Percentiles rank a stretch among this genome's conserved stretches.
Conservation (phyloP, 164 flowering plant genomes). For the Euptelea pleiosperma region DNA sequence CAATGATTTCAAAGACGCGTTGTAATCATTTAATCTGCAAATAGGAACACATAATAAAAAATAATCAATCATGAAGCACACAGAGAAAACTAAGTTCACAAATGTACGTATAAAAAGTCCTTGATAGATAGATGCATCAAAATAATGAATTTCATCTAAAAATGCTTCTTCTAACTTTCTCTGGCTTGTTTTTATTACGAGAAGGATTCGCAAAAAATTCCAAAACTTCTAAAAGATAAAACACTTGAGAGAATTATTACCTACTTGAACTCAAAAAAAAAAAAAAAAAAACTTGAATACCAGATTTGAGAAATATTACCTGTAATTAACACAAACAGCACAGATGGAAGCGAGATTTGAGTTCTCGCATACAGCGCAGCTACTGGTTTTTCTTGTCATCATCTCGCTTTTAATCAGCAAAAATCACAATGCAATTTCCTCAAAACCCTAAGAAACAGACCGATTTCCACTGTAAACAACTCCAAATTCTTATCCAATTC, state of each 20-base stretch:
- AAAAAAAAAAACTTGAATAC: neutral
- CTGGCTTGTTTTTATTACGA: too few species aligned
- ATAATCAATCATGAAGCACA: too few species aligned
- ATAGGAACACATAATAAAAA: neutral
- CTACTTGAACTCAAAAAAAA: too few species aligned
- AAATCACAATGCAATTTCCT: conserved; percentile 6
- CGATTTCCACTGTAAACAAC: neutral
- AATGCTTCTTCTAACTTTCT: neutral
- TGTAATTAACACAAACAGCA: conserved; percentile 63
- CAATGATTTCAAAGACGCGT: conserved; percentile 44
- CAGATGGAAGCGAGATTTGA: conserved; percentile 71
- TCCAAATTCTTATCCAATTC: neutral
- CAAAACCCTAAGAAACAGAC: neutral
- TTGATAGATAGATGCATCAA: too few species aligned
- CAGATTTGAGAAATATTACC: conserved; percentile 28
- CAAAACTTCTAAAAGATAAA: too few species aligned
- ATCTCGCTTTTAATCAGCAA: conserved; percentile 1
- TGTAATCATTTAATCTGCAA: conserved; percentile 72
- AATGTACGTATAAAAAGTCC: too few species aligned
- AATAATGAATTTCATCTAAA: too few species aligned
- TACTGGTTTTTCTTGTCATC: conserved; percentile 41
- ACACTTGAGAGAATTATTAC: too few species aligned
- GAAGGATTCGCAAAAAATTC: too few species aligned
- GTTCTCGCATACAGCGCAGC: conserved; percentile 64
- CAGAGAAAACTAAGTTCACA: too few species aligned